phyloP scores from a whole-genome alignment of 2,329 filamentous ascomycete species.

The Ophiostoma angusticollis region DNA sequence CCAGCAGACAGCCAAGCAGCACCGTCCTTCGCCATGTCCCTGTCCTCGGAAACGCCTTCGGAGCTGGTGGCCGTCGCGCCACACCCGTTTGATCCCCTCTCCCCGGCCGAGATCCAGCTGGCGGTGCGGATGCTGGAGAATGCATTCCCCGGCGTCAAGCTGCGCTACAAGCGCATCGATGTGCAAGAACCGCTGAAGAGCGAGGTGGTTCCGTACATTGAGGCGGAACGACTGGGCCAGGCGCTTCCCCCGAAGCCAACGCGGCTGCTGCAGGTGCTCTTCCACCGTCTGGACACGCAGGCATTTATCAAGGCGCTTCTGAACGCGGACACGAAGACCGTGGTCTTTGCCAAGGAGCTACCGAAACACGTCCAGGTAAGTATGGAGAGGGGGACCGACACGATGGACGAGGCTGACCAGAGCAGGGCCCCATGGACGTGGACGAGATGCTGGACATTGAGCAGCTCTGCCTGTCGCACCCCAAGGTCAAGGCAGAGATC shows the following conservation, averaged over 20 bases:
- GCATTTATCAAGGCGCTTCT: no score
- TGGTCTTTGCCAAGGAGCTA: neutral
- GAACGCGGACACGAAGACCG: neutral
- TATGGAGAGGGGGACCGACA: no score
- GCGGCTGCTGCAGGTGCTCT: neutral
- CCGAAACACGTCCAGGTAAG: no score
- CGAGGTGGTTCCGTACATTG: neutral
- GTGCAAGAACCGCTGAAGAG: neutral
- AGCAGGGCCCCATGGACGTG: no score
- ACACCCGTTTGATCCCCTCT: neutral
- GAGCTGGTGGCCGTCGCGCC: no score
- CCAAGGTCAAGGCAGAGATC: neutral
- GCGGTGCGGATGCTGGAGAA: neutral
- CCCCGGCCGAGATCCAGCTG: neutral
- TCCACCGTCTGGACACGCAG: no score
- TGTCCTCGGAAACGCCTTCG: no score
- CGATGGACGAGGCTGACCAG: no score
- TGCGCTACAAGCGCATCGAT: neutral
- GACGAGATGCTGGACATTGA: neutral
- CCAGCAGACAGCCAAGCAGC: no score
- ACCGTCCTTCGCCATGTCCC: no score
- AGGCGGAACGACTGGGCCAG: neutral
- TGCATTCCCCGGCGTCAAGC: neutral
- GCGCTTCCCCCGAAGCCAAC: neutral
- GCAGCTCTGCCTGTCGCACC: neutral